Evolutionary conservation across 2,329 filamentous ascomycete genomes (phyloP).

Genomic region (Sporothrix humicola): DNA sequence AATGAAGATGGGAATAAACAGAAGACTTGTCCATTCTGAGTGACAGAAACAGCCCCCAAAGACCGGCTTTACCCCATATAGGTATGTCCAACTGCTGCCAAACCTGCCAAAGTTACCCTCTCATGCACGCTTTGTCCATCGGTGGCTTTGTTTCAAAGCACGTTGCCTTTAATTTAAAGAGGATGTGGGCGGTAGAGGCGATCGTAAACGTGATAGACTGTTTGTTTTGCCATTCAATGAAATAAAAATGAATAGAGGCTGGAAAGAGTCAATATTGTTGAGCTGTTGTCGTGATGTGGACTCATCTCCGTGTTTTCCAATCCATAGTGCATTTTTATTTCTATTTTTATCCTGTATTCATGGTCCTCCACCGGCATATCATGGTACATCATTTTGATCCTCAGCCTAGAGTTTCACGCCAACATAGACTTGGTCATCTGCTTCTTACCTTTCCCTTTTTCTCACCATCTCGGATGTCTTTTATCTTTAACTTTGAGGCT

Average conservation of each 20-base stretch:
- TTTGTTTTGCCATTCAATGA: neutral
- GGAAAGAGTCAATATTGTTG: neutral
- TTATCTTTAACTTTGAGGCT: neutral
- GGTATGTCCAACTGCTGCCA: neutral
- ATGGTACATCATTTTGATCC: neutral
- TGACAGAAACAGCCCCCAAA: neutral
- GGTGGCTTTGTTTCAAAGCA: neutral
- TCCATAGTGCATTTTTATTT: neutral
- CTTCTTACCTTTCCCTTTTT: neutral
- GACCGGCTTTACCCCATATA: neutral
- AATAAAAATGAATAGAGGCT: neutral
- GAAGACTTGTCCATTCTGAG: neutral
- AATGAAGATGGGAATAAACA: neutral
- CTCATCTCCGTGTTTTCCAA: neutral
- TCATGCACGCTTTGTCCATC: conserved; percentile 19
- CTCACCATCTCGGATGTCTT: neutral
- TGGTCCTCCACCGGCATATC: neutral
- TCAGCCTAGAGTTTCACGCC: conserved; percentile 26
- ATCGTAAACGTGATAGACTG: too few species aligned
- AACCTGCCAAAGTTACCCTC: neutral
- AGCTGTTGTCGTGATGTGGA: neutral
- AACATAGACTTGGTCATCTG: neutral
- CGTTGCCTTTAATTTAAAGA: conserved; percentile 13
- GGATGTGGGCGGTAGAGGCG: neutral
- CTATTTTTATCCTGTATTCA: conserved; percentile 18